phyloP scores from a whole-genome alignment of 78 protist species.

The Planoprotostelium fungivorum region DNA sequence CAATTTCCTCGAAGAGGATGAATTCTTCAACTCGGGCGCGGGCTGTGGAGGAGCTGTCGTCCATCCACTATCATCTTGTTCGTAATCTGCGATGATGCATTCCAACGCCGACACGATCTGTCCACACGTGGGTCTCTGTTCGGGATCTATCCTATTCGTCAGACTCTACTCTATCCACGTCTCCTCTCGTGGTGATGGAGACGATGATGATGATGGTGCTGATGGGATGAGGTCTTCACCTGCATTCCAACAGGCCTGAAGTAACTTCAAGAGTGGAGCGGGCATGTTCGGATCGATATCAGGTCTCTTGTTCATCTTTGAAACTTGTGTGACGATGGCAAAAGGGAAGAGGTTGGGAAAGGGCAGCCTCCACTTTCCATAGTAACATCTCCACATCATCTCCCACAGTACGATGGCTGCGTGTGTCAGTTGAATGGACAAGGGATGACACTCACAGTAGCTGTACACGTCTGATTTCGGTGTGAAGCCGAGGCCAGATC shows the following conservation, averaged over 20 bases:
- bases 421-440: not conserved
- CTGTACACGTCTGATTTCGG: not conserved
- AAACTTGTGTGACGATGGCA: not conserved
- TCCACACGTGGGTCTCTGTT: not conserved
- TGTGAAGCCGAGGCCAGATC: not conserved
- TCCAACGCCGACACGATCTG: not conserved
- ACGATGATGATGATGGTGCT: not conserved
- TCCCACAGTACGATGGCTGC: not conserved
- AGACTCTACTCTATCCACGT: too few species aligned
- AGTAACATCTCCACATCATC: not conserved
- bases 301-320: not conserved
- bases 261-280: not conserved
- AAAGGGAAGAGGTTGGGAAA: not conserved
- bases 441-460: not conserved
- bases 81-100: not conserved
- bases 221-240: not conserved
- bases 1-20: not conserved
- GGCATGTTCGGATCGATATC: not conserved
- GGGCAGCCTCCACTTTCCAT: not conserved
- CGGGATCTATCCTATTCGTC: not conserved
- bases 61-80: not conserved
- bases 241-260: not conserved
- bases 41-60: not conserved
- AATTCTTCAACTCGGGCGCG: not conserved
- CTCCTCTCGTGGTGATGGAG: too few species aligned